Percentiles rank a stretch among this genome's conserved stretches.
Evolutionary conservation across 345 rosid genomes (phyloP).

Genomic region (Orychophragmus violaceus): DNA sequence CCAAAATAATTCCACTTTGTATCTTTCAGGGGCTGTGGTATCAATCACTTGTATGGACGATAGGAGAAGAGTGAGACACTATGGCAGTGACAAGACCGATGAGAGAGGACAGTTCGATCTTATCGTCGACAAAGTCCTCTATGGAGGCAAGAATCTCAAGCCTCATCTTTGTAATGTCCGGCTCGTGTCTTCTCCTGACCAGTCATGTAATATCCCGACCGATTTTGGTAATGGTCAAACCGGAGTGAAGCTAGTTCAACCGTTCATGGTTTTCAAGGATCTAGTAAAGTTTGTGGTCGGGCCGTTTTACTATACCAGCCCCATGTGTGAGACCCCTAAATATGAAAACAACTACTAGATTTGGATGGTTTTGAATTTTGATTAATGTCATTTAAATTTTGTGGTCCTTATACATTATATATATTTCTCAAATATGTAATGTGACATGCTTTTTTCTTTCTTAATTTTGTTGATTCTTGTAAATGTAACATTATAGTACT

Average conservation of each 20-base stretch:
- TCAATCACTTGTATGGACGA: slow-evolving; percentile 67
- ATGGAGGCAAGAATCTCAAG: slow-evolving; percentile 51
- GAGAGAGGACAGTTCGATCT: slow-evolving; percentile 54
- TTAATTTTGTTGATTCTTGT: slow-evolving; percentile 9
- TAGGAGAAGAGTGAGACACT: slow-evolving; percentile 51
- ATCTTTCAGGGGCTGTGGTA: slow-evolving; percentile 46
- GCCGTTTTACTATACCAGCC: slow-evolving; percentile 57
- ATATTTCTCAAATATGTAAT: not conserved
- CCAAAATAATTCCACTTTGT: not conserved
- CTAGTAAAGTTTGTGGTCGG: slow-evolving; percentile 37
- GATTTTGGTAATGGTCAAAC: slow-evolving; percentile 54
- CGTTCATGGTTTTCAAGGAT: slow-evolving; percentile 41
- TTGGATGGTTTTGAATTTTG: not conserved
- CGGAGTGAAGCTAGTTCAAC: slow-evolving; percentile 51
- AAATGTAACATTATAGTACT: not conserved
- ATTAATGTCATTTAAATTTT: not conserved
- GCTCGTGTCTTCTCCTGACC: slow-evolving; percentile 61
- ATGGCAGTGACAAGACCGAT: slow-evolving; percentile 58
- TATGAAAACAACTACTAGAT: slow-evolving; percentile 23
- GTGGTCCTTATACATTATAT: not conserved
- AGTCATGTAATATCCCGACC: slow-evolving; percentile 54
- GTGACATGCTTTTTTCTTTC: slow-evolving; percentile 7
- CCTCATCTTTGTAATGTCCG: slow-evolving; percentile 48
- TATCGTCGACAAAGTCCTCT: slow-evolving; percentile 29
- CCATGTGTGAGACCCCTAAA: slow-evolving; percentile 62